Evolutionary conservation across 495 filamentous ascomycete species (phyloP).

Genomic region (Penicillium odoratum): DNA sequence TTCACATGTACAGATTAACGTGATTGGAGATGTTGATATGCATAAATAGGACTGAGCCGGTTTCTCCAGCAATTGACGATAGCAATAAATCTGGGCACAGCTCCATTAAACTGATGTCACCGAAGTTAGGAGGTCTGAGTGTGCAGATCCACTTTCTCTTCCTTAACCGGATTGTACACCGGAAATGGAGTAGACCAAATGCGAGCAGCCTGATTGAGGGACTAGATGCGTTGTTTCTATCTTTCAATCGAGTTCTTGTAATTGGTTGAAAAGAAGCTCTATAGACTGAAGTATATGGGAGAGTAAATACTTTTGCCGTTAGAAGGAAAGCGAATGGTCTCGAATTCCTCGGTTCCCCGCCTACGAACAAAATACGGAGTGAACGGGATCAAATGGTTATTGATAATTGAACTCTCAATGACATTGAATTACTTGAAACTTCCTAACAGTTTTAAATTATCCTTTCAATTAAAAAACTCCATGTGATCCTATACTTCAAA

Average conservation of each 20-base stretch:
- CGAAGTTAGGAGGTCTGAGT: neutral
- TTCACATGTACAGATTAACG: neutral
- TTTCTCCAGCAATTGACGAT: neutral
- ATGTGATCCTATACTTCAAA: too few relatives aligned
- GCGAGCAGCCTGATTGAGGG: slow-evolving; percentile 12
- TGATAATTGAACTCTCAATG: too few relatives aligned
- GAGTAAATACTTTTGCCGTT: neutral
- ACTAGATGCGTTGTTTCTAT: slow-evolving; percentile 1
- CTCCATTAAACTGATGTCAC: slow-evolving; percentile 3
- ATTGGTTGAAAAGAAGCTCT: neutral
- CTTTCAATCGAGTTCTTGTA: neutral
- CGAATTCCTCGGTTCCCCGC: slow-evolving; percentile 31
- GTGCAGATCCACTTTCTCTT: slow-evolving; percentile 2
- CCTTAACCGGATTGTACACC: slow-evolving; percentile 17
- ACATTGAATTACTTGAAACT: too few relatives aligned
- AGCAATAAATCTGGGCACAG: neutral
- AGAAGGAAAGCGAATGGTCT: neutral
- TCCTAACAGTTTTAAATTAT: too few relatives aligned
- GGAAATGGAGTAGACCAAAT: slow-evolving; percentile 9
- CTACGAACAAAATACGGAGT: slow-evolving; percentile 46
- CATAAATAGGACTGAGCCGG: neutral
- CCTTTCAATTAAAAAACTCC: too few relatives aligned
- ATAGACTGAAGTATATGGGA: neutral
- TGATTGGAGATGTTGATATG: neutral
- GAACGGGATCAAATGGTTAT: slow-evolving; percentile 21